phyloP scores from a whole-genome alignment of 176 grass and related monocot species.

The Cenchrus fungigraminus region DNA sequence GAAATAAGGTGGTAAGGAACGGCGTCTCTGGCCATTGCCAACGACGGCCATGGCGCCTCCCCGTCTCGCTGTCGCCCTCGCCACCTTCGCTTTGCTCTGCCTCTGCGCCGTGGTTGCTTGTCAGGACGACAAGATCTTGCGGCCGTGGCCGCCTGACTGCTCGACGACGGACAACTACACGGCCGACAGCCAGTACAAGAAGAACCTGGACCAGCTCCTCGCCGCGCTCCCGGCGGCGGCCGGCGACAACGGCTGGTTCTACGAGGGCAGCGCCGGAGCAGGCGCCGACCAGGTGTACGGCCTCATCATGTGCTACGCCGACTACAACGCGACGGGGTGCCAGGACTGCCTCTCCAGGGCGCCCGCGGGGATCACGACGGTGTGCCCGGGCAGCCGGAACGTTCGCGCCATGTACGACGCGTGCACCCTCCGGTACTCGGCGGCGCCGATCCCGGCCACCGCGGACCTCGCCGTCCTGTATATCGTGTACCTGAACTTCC shows the following conservation, averaged over 20 bases:
- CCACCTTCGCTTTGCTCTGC: not conserved
- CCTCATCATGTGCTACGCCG: constrained; percentile 42
- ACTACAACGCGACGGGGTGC: constrained; percentile 22
- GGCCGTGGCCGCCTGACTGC: not conserved
- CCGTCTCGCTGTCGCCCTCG: too few relatives aligned
- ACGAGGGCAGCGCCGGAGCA: not conserved
- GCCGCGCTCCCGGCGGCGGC: not conserved
- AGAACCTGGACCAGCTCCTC: constrained; percentile 41
- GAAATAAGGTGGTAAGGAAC: too few relatives aligned
- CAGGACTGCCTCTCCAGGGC: not conserved
- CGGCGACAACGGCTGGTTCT: constrained; percentile 23
- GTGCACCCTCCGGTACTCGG: constrained; percentile 60
- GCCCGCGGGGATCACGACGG: not conserved
- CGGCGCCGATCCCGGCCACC: not conserved
- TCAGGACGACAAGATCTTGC: not conserved
- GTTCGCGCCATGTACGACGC: not conserved
- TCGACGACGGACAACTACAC: constrained; percentile 27
- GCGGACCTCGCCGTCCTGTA: not conserved
- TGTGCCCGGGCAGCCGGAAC: constrained; percentile 17
- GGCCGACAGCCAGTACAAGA: constrained; percentile 32
- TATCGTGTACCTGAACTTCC: not conserved
- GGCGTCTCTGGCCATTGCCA: too few relatives aligned
- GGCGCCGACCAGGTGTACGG: constrained; percentile 10
- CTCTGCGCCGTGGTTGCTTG: not conserved
- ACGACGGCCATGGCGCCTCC: too few relatives aligned